Base-by-base conservation (phyloP, 2,329 filamentous ascomycete genomes). In the Botryosphaeria agaves region DNA sequence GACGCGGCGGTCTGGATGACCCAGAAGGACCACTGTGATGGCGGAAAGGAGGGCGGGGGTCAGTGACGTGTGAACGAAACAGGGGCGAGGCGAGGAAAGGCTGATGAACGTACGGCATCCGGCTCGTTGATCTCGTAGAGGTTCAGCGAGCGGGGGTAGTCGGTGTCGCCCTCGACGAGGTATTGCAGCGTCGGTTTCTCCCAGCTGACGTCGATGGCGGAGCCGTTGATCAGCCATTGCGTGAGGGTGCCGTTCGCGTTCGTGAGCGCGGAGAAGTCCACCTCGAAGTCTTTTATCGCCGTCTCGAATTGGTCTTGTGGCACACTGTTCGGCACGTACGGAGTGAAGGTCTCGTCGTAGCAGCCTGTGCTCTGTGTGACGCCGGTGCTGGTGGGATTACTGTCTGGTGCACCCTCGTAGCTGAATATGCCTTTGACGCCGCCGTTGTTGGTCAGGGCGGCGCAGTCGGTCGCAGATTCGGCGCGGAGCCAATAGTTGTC, bases 311-410 rank as follows among this genome's bases (percentile, higher is more conserved):
- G 39, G 9, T 35, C 40, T 2, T 37, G 39, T 2, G 57, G 56
- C 1, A 61, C 56, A 2, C 41, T 39, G 32, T 53, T 53, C 14
- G 35, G 23, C 6, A 47, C 47, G 38, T 42, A 52, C 1, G 57
- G 55, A 1, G 51, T 44, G 6, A 61, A 41, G 1, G 45, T 38
- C 36, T 61, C 53, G 32, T 62, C 57, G 8, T 50, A 46, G 37
- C 57, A 61, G 24, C 55, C 53, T 2, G 46, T 45, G 29, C 44
- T 42, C 31, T 57, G 47, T 23, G 36, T 36, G 5, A 43, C 41
- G 3, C 42, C 43, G 3, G 42, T 43, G 36, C 43, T 35, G 37
- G 43, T 38, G 32, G 56, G 41, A 24, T 41, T 35, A 14, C 42
- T 33, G 33, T 33, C 32, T 32, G 44, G 29, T 35, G 47, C 33